These are phyloP conservation scores for Tephrocybe sp. DNA, from an alignment of 768 basidiomycete species.

Conservation along the genomic window DNA sequence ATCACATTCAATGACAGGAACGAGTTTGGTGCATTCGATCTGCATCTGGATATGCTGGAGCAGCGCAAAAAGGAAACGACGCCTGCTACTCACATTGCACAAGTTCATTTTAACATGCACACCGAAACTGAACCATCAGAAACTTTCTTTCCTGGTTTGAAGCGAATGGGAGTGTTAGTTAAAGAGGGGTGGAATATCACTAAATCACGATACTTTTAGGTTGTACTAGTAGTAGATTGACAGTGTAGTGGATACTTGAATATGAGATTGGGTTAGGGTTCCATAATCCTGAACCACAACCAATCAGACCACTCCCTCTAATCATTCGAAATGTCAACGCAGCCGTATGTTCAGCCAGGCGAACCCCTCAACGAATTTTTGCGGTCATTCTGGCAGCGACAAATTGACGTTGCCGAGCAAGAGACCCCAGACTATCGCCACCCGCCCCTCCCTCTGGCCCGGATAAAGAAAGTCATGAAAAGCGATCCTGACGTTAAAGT, in stretches of 20 bases:
- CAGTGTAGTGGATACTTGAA: too few relatives aligned
- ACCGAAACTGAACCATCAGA: background rate
- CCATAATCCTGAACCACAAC: background rate
- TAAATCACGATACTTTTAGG: background rate
- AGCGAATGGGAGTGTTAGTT: background rate
- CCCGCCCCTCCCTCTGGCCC: constrained; percentile 85
- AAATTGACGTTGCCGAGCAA: constrained; percentile 82
- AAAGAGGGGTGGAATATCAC: constrained; percentile 7
- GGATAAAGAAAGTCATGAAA: constrained; percentile 99
- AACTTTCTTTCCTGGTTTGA: background rate
- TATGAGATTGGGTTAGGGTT: constrained; percentile 4
- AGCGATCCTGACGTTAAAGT: constrained; percentile 97
- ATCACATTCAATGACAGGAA: background rate
- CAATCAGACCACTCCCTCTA: constrained; percentile 20
- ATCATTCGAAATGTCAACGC: constrained; percentile 39
- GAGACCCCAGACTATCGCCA: constrained; percentile 88
- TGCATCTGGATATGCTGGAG: constrained; percentile 8
- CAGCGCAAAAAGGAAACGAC: background rate
- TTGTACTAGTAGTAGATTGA: too few relatives aligned
- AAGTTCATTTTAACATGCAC: background rate
- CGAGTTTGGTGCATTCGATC: constrained; percentile 1
- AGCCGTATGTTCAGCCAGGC: constrained; percentile 77
- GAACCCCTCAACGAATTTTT: constrained; percentile 87
- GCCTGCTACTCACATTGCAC: background rate
- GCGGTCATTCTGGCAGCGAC: constrained; percentile 86